These are phyloP conservation scores for Fusarium temperatum DNA, from an alignment of 2,329 filamentous ascomycete genomes.

Conservation along the genomic window DNA sequence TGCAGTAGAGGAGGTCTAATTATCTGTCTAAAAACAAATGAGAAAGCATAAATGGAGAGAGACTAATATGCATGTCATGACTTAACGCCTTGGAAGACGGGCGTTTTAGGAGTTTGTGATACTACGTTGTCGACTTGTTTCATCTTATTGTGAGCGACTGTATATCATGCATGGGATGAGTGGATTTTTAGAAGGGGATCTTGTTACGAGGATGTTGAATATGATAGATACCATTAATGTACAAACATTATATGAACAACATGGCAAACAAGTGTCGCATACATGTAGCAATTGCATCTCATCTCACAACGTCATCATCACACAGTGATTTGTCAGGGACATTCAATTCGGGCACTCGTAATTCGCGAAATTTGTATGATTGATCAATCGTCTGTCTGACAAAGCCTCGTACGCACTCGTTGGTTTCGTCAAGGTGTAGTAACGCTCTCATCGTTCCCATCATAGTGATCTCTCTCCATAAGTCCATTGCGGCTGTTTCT, in stretches of 20 bases:
- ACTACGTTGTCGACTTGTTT: conserved; percentile 4
- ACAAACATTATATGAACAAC: background rate
- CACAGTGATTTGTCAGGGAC: background rate
- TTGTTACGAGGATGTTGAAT: conserved; percentile 5
- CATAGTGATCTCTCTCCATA: conserved; percentile 12
- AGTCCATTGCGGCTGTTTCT: conserved; percentile 12
- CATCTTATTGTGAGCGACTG: conserved; percentile 20
- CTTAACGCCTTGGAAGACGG: conserved; percentile 27
- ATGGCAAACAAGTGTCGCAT: background rate
- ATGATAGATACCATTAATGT: conserved; percentile 20
- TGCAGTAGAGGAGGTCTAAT: conserved; percentile 73
- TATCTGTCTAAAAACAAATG: background rate
- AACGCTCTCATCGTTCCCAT: conserved; percentile 16
- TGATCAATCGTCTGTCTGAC: conserved; percentile 23
- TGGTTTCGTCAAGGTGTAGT: conserved; percentile 20
- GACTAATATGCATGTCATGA: conserved; percentile 18
- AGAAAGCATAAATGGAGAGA: background rate
- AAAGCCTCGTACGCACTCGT: conserved; percentile 21
- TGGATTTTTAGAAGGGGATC: background rate
- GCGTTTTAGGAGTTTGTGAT: conserved; percentile 36
- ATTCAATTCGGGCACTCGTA: background rate
- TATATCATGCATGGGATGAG: conserved; percentile 19
- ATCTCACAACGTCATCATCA: background rate
- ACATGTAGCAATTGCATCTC: background rate
- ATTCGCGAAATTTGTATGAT: conserved; percentile 30